These are phyloP conservation scores for Fusarium newnesense DNA, from an alignment of 2,329 filamentous ascomycete species.

Conservation along the genomic window DNA sequence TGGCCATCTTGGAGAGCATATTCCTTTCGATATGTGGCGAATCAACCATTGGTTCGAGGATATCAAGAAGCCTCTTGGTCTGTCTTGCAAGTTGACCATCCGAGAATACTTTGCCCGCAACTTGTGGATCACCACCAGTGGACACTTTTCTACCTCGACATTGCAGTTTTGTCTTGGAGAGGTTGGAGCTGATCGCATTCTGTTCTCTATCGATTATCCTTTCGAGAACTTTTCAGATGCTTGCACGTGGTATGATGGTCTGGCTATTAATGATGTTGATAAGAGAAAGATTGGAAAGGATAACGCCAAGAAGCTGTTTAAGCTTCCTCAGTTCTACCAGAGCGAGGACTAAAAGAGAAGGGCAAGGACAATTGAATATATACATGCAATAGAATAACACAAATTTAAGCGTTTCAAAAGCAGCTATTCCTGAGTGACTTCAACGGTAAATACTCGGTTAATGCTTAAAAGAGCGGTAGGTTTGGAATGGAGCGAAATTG, in stretches of 20 bases:
- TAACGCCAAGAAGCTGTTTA: conserved; percentile 56
- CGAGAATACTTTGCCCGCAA: conserved; percentile 65
- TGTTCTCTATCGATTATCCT: conserved; percentile 66
- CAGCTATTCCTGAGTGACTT: neutral
- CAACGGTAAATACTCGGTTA: no score
- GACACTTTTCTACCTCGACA: conserved; percentile 65
- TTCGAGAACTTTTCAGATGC: conserved; percentile 59
- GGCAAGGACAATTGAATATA: neutral
- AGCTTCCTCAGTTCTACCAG: conserved; percentile 43
- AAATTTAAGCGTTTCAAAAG: neutral
- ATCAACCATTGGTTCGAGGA: conserved; percentile 68
- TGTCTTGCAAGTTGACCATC: conserved; percentile 60
- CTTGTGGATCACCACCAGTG: conserved; percentile 67
- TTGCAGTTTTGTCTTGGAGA: conserved; percentile 61
- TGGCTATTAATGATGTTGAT: conserved; percentile 48
- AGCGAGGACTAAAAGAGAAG: conserved; percentile 26
- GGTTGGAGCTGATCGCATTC: conserved; percentile 59
- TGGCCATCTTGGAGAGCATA: conserved; percentile 60
- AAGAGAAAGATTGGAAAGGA: conserved; percentile 55
- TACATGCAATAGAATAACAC: neutral
- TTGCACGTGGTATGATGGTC: conserved; percentile 54
- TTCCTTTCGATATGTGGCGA: conserved; percentile 61
- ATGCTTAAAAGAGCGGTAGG: no score
- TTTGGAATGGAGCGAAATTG: no score
- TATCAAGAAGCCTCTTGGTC: conserved; percentile 61